Conservation (phyloP, 768 basidiomycete species). For the Termitomyces sp. region DNA sequence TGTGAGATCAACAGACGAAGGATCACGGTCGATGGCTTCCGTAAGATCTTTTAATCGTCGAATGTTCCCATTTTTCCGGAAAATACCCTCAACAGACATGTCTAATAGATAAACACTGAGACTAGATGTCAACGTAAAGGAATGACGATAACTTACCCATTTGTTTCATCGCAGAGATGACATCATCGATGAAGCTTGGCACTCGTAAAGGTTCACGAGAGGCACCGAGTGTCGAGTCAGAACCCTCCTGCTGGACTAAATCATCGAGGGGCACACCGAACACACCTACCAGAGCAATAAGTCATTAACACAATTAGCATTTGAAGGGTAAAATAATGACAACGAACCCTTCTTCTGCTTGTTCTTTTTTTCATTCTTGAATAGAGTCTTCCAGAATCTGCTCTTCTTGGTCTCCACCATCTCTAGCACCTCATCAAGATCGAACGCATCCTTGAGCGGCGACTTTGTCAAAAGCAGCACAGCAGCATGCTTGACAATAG, state of each 20-base stretch:
- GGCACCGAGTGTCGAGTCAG: slow-evolving; percentile 91
- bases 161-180: slow-evolving; percentile 96
- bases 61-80: slow-evolving; percentile 98
- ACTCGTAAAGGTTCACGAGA: slow-evolving; percentile 80
- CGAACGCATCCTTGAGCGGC: slow-evolving; percentile 74
- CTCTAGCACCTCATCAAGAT: slow-evolving; percentile 91
- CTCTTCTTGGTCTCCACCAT: slow-evolving; percentile 89
- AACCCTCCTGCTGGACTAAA: slow-evolving; percentile 89
- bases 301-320: background rate
- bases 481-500: slow-evolving; percentile 90
- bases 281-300: slow-evolving; percentile 51
- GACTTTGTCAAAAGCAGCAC: slow-evolving; percentile 75
- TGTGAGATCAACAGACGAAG: slow-evolving; percentile 83
- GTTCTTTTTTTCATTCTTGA: slow-evolving; percentile 91
- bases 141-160: slow-evolving; percentile 69
- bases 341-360: slow-evolving; percentile 78
- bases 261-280: slow-evolving; percentile 92
- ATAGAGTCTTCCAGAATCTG: slow-evolving; percentile 93
- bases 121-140: background rate
- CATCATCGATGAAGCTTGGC: slow-evolving; percentile 97
- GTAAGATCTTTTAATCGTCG: slow-evolving; percentile 85
- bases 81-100: slow-evolving; percentile 98
- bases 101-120: slow-evolving; percentile 42
- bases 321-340: background rate
- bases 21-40: slow-evolving; percentile 93